Percentiles rank a stretch among this genome's conserved stretches.
These are phyloP conservation scores for Coccomyxa subellipsoidea DNA, from an alignment of 163 green algal genomes.

Conservation along the genomic window DNA sequence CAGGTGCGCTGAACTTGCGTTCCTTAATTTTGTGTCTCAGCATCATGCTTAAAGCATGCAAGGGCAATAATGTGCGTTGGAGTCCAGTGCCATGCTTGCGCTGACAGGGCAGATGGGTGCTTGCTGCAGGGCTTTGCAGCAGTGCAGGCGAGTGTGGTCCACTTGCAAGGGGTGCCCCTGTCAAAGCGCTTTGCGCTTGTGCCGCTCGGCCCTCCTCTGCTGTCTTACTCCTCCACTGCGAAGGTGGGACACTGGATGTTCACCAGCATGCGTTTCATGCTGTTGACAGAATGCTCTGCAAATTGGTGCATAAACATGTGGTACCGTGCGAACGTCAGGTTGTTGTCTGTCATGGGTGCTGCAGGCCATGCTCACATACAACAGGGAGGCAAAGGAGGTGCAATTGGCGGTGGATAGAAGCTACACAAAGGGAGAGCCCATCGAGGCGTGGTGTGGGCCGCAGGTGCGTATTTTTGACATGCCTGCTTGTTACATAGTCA, in stretches of 20 bases:
- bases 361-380: conserved; percentile 74
- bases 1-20: conserved; percentile 17
- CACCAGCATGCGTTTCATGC: too few relatives aligned
- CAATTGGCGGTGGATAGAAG: conserved; percentile 68
- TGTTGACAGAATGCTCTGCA: too few relatives aligned
- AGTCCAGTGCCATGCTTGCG: too few relatives aligned
- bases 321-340: too few relatives aligned
- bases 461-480: conserved; percentile 16
- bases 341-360: neutral
- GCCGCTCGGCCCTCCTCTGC: conserved; percentile 83
- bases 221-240: conserved; percentile 77
- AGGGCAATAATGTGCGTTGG: too few relatives aligned
- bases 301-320: too few relatives aligned
- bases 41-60: too few relatives aligned
- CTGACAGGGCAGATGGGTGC: neutral
- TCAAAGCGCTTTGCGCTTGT: conserved; percentile 90
- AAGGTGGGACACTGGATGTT: too few relatives aligned
- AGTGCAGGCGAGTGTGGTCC: conserved; percentile 83
- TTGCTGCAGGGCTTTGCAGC: conserved; percentile 73
- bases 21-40: too few relatives aligned
- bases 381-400: conserved; percentile 52
- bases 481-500: too few relatives aligned
- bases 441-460: conserved; percentile 88
- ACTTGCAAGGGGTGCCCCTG: conserved; percentile 83
- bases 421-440: conserved; percentile 57